Conservation (phyloP, 1,139 yeast species). For the Geotrichum europaeum region DNA sequence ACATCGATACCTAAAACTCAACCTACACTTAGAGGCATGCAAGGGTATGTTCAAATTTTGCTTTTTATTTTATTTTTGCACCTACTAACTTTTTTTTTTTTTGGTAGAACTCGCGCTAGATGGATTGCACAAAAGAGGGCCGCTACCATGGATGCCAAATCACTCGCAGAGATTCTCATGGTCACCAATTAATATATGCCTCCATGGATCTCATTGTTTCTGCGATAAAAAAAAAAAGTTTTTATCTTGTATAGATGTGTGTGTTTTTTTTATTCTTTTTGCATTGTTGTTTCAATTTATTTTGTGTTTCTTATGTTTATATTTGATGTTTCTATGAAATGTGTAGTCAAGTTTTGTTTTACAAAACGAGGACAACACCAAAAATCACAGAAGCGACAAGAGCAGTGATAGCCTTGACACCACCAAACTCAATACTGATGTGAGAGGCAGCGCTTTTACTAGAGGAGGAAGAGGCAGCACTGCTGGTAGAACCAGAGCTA, state of each 20-base stretch:
- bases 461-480: constrained; percentile 21
- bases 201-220: background rate
- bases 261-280: background rate
- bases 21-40: constrained; percentile 50
- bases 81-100: background rate
- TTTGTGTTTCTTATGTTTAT: background rate
- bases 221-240: background rate
- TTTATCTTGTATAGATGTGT: background rate
- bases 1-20: constrained; percentile 27
- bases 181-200: constrained; percentile 33
- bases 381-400: constrained; percentile 6
- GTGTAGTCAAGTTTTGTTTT: background rate
- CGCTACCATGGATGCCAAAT: constrained; percentile 81
- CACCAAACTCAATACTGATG: constrained; percentile 6
- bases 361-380: constrained; percentile 11
- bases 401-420: constrained; percentile 10
- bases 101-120: constrained; percentile 57
- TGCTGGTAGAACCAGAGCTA: constrained; percentile 17
- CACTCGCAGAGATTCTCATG: constrained; percentile 90
- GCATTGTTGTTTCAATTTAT: constrained; percentile 1
- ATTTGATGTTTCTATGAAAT: background rate
- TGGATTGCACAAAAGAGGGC: constrained; percentile 88
- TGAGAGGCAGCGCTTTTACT: constrained; percentile 21
- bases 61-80: background rate
- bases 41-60: constrained; percentile 38